These are phyloP conservation scores for Umbelopsis sp. DNA, from an alignment of 371 early-diverging fungal species.

Conservation along the genomic window DNA sequence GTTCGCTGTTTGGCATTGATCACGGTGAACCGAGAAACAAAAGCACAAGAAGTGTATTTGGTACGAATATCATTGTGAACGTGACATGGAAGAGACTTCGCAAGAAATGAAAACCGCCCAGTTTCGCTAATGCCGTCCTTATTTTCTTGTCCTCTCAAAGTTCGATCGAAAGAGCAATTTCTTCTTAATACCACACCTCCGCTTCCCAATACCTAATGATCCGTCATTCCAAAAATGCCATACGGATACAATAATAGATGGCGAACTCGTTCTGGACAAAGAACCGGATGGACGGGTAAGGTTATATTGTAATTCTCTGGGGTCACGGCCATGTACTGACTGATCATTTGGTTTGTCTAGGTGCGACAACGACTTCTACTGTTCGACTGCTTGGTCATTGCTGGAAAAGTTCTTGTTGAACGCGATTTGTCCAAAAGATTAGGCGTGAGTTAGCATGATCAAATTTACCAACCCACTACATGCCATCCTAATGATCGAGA, in stretches of 20 bases:
- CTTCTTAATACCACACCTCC: constrained; percentile 60
- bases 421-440: constrained; percentile 69
- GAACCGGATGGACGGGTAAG: constrained; percentile 65
- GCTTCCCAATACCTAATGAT: constrained; percentile 70
- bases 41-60: constrained; percentile 65
- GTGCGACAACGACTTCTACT: constrained; percentile 57
- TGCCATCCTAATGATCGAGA: constrained; percentile 18
- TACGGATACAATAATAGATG: constrained; percentile 85
- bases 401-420: constrained; percentile 52
- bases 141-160: constrained; percentile 37
- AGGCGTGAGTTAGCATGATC: constrained; percentile 58
- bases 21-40: constrained; percentile 36
- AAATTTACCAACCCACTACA: background rate
- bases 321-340: background rate
- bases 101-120: background rate
- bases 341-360: constrained; percentile 21
- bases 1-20: constrained; percentile 85
- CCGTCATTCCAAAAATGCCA: constrained; percentile 54
- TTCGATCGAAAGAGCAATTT: constrained; percentile 90
- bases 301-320: background rate
- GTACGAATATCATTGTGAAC: constrained; percentile 40
- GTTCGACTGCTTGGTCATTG: constrained; percentile 79
- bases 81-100: constrained; percentile 17
- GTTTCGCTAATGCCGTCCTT: background rate
- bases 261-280: constrained; percentile 85